Base-by-base conservation (phyloP, 2,329 filamentous ascomycete genomes). In the Trichoderma gracile region DNA sequence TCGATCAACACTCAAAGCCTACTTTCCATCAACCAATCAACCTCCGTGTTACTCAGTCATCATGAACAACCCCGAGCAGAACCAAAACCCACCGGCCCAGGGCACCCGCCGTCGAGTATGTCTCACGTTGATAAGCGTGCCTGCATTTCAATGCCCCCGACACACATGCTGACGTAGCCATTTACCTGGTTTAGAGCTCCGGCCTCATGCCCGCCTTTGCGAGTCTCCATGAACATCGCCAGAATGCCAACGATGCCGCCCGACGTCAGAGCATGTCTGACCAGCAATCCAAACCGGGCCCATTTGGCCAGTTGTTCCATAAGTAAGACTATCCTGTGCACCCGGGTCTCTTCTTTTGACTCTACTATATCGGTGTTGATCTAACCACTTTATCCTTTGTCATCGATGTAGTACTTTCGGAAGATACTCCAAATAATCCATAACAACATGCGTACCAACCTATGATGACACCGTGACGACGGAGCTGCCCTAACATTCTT, bases 301-400 rank as follows among this genome's bases (percentile, higher is more conserved):
- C 86, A 67, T 75, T 86, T 58, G 82, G 81, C 61, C 77, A 80
- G 67, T 79, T 86, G 76, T 87, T 85, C 81, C 79, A 85, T 69
- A 85, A 81, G 84, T 86, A 73, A 60, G 82, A 71, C 17, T 14
- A 47, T 52, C 30, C 38, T 14, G 6, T 23, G 5, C 15, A 4
- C 2, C 5, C 3, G 8, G 19, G 25, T 27, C 8, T 27, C 15
- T 52, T n/a, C 3, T 1, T 8, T 2, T 33, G 8, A 33, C 1
- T 10, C 2, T 33, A 1, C 8, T 10, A 33, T 33, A 9, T 33
- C 1, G 5, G 12, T 5, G 3, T 38, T 12, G 3, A 7, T 15
- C 67, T 61, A 55, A 60, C 64, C 30, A 23, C 2, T 19, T 60
- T 40, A 19, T 25, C 23, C 2, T 19, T 60, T 40, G 23, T 25